Base-by-base conservation (phyloP, 495 filamentous ascomycete genomes). In the Lasiosphaeria ovina region DNA sequence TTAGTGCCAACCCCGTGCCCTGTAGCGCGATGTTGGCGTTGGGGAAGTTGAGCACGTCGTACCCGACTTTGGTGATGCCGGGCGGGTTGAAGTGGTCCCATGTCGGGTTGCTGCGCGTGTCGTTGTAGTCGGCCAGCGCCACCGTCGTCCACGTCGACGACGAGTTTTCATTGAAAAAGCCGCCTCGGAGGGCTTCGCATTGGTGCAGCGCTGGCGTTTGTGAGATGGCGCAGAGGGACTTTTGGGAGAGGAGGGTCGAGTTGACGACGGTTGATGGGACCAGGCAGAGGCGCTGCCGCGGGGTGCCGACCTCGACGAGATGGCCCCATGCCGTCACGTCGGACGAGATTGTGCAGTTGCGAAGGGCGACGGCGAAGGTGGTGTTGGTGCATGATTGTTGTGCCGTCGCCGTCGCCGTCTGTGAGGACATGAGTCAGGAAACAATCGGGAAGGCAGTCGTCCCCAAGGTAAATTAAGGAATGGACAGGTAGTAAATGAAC, bases 81-180 rank as follows among this genome's bases (percentile, higher is more conserved):
- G 58, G 58, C 3, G 58, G 51, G 35, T 60, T 60, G 50, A 60
- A 60, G 31, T 60, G 50, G 9, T 60, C 58, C 58, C 58, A 60
- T 12, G 50, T 60, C 34, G 58, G 58, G 49, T 60, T 60, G 51
- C 33, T 54, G 17, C 58, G 36, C 16, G 58, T 54, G 51, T 60
- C 58, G 44, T 60, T 60, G 49, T 24, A 55, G 31, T 51, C 9
- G 7, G n/a, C 11, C 8, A 45, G 38, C 49, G 51, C 16, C 7
- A 6, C 55, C 12, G 1, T 56, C 42, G 12, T 31, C 63, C 33
- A 59, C 11, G 34, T 58, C 24, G 55, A 11, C 40, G 55, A 58
- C 31, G 55, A 58, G 44, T 58, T 58, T 31, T 58, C 55, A 32
- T 58, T 58, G 14, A 58, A 58, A 44, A 58, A 58, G 55, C 55